These are phyloP conservation scores for Lentinus tigrinus DNA, from an alignment of 768 basidiomycete genomes.

Conservation along the genomic window DNA sequence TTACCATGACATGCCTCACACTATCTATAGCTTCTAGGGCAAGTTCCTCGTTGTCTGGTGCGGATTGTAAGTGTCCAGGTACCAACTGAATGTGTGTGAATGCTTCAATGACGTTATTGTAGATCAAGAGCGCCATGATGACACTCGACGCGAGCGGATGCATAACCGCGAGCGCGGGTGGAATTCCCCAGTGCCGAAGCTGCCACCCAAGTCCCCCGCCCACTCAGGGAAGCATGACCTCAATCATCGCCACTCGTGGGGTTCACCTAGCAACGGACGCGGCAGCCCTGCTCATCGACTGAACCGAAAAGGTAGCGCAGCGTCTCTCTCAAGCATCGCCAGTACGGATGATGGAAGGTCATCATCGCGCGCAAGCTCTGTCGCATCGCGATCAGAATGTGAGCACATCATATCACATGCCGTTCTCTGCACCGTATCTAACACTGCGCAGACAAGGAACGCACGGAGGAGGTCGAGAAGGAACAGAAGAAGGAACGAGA, in stretches of 20 bases:
- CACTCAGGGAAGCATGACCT: conserved; percentile 15
- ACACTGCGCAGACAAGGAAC: conserved; percentile 42
- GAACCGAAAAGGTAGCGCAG: conserved; percentile 35
- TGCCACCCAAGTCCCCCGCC: conserved; percentile 11
- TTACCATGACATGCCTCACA: background rate
- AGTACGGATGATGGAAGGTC: conserved; percentile 42
- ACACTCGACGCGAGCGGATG: conserved; percentile 29
- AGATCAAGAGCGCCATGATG: conserved; percentile 30
- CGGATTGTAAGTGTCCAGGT: conserved; percentile 24
- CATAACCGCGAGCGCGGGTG: conserved; percentile 49
- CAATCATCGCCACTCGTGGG: conserved; percentile 16
- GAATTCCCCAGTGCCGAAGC: conserved; percentile 32
- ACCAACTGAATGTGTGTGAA: background rate
- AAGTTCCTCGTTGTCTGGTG: conserved; percentile 27
- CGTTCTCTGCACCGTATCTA: background rate
- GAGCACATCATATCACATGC: conserved; percentile 24
- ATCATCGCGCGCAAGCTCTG: conserved; percentile 46
- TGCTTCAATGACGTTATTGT: background rate
- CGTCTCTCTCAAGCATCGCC: conserved; percentile 41
- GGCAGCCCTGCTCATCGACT: conserved; percentile 19
- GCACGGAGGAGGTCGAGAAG: conserved; percentile 38
- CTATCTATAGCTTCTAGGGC: conserved; percentile 27
- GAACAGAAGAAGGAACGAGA: conserved; percentile 51
- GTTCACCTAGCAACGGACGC: conserved; percentile 13
- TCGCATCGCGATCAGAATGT: conserved; percentile 54